Conservation (phyloP, 2,329 filamentous ascomycete genomes). For the Xenoacremonium recifei region DNA sequence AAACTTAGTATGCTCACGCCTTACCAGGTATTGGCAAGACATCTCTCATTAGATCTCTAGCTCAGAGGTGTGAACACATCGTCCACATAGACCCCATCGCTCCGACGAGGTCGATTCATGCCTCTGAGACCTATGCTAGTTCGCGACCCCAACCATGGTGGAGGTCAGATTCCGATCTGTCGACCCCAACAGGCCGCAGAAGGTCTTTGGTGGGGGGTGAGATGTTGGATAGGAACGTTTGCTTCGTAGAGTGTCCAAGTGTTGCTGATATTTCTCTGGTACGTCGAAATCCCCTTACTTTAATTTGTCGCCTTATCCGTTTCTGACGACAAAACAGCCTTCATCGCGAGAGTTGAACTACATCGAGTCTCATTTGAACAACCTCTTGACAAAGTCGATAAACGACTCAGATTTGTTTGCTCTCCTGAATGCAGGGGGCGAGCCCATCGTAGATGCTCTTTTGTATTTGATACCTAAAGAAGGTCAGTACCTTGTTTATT, state of each 20-base stretch:
- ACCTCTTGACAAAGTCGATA: slow-evolving; percentile 49
- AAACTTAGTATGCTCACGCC: slow-evolving; percentile 7
- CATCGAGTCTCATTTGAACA: slow-evolving; percentile 53
- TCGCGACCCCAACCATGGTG: slow-evolving; percentile 84
- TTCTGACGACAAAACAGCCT: slow-evolving; percentile 39
- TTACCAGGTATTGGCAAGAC: slow-evolving; percentile 80
- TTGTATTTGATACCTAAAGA: slow-evolving; percentile 74
- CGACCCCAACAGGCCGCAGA: slow-evolving; percentile 53
- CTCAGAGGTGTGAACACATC: slow-evolving; percentile 85
- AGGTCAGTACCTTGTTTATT: slow-evolving; percentile 48
- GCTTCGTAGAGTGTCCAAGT: slow-evolving; percentile 84
- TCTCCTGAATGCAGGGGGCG: slow-evolving; percentile 78
- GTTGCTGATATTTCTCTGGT: slow-evolving; percentile 55
- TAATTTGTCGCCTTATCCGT: neutral
- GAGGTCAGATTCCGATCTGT: slow-evolving; percentile 78
- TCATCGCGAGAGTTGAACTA: slow-evolving; percentile 66
- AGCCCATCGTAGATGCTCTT: slow-evolving; percentile 79
- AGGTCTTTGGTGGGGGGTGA: slow-evolving; percentile 73
- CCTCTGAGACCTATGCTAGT: slow-evolving; percentile 73
- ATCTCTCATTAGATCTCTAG: slow-evolving; percentile 82
- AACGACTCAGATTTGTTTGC: slow-evolving; percentile 72
- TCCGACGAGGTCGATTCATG: slow-evolving; percentile 27
- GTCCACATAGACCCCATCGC: slow-evolving; percentile 79
- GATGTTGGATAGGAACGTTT: slow-evolving; percentile 86
- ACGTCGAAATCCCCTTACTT: slow-evolving; percentile 22